phyloP scores from a whole-genome alignment of 768 basidiomycete genomes.

The Trametes cubensis region DNA sequence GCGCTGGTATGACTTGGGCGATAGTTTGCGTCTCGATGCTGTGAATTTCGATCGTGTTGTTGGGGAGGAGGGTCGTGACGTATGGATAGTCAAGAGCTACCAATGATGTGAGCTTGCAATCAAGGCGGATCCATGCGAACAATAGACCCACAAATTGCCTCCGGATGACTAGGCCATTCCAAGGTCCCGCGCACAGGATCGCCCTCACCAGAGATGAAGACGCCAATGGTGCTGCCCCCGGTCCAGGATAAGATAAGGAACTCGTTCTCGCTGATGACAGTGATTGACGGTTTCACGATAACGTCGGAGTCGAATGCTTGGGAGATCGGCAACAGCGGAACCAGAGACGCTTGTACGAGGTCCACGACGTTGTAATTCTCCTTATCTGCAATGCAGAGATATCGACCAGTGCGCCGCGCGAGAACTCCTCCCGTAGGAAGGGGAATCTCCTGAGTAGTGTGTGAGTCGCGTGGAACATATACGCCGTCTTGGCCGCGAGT shows the following conservation, averaged over 20 bases:
- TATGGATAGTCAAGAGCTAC: slow-evolving; percentile 83
- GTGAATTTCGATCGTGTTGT: slow-evolving; percentile 82
- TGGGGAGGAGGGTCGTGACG: slow-evolving; percentile 74
- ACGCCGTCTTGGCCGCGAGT: not conserved
- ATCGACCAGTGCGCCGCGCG: slow-evolving; percentile 62
- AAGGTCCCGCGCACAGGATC: slow-evolving; percentile 91
- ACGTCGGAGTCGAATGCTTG: slow-evolving; percentile 54
- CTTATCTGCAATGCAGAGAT: slow-evolving; percentile 75
- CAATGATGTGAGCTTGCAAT: not conserved
- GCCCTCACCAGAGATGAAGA: slow-evolving; percentile 83
- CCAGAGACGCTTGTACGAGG: slow-evolving; percentile 67
- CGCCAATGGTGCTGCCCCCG: slow-evolving; percentile 75
- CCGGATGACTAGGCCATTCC: slow-evolving; percentile 81
- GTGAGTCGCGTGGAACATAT: not conserved
- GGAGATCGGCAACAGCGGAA: slow-evolving; percentile 77
- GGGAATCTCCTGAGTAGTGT: slow-evolving; percentile 63
- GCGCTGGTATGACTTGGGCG: slow-evolving; percentile 67
- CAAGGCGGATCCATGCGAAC: not conserved
- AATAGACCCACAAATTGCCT: slow-evolving; percentile 60
- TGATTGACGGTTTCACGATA: slow-evolving; percentile 67
- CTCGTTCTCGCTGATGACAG: slow-evolving; percentile 74
- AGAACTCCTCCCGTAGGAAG: slow-evolving; percentile 58
- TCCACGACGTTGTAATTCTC: slow-evolving; percentile 79
- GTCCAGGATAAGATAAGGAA: slow-evolving; percentile 88
- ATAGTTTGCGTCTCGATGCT: slow-evolving; percentile 72